Base-by-base conservation (phyloP, 495 filamentous ascomycete genomes). In the Podospora anserina region DNA sequence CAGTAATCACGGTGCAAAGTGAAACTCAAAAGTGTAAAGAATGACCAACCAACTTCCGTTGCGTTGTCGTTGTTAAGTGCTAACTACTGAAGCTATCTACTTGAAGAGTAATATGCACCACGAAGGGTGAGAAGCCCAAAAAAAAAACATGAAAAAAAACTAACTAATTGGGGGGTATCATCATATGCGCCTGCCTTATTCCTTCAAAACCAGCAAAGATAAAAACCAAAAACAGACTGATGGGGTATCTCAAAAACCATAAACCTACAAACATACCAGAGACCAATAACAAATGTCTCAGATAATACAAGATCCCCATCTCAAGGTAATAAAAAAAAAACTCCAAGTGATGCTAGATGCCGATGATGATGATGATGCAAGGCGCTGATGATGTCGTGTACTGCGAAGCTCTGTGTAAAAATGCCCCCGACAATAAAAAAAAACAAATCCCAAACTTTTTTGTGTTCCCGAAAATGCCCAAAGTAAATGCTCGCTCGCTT, bases 101-200 rank as follows among this genome's bases (percentile, higher is more conserved):
- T 49, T 13, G 39, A 49, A 49, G 39, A 11, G 39, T 49, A 18
- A 49, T 49, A 49, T 49, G 39, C 18, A 49, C 39, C 39, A 49
- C 39, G 23, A 57, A 58, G 64, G 19, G 28, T 34, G 15, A 26
- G n/a, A 32, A 56, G 27, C 16, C 44, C 16, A 56, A 57, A 57
- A 57, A 57, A n/a, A 23, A 1, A 23, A 23, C 0, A 1, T 23
- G 23, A 49, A 19, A 26, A 19, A 9, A 58, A 58, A 26, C 55
- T 58, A 58, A 58, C n/a, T 58, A 58, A 58, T 20, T 20, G 55
- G 55, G 55, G 55, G 55, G 55, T 58, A 58, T 58, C 55, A 58
- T 58, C 55, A 58, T 58, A 18, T 26, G 55, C 55, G 55, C 55
- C 23, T 58, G 55, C 55, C 55, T 58, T 58, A 19, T 58, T 58